phyloP scores from a whole-genome alignment of 129 eudicot genomes.

The Dittrichia graveolens region DNA sequence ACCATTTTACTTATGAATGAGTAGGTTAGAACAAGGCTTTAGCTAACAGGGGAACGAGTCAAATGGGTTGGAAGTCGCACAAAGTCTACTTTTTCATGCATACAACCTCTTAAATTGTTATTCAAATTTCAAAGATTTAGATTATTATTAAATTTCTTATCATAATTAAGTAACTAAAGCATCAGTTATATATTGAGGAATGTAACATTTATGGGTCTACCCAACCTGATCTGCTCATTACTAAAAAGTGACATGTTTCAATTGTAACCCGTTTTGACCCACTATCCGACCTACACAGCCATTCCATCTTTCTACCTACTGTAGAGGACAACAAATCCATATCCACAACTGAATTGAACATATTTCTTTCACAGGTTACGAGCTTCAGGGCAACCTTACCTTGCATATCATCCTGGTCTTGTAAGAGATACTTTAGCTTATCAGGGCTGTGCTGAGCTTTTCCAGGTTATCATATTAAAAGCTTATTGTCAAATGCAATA shows the following conservation, averaged over 20 bases:
- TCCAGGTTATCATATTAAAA: constrained; percentile 55
- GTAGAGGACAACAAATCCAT: constrained; percentile 1
- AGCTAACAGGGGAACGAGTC: too few species aligned
- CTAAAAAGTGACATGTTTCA: neutral
- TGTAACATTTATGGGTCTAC: neutral
- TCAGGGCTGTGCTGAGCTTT: constrained; percentile 90
- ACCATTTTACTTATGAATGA: too few species aligned
- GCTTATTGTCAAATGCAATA: too few species aligned
- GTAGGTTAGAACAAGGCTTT: too few species aligned
- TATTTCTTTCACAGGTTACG: constrained; percentile 54
- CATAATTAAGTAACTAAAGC: neutral
- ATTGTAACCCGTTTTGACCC: neutral
- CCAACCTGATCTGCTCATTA: neutral
- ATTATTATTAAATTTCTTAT: too few species aligned
- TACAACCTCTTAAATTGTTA: too few species aligned
- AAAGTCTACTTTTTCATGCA: too few species aligned
- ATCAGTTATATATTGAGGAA: neutral
- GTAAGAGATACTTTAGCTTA: constrained; percentile 78
- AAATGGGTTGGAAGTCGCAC: too few species aligned
- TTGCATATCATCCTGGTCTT: constrained; percentile 88
- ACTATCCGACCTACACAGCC: neutral
- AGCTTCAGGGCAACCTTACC: constrained; percentile 80
- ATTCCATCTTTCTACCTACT: neutral
- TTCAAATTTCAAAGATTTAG: too few species aligned
- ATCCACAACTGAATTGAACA: constrained; percentile 1